Percentiles rank a stretch among this genome's conserved stretches.
Evolutionary conservation across 495 filamentous ascomycete genomes (phyloP).

Genomic region (Corynascus novoguineensis): DNA sequence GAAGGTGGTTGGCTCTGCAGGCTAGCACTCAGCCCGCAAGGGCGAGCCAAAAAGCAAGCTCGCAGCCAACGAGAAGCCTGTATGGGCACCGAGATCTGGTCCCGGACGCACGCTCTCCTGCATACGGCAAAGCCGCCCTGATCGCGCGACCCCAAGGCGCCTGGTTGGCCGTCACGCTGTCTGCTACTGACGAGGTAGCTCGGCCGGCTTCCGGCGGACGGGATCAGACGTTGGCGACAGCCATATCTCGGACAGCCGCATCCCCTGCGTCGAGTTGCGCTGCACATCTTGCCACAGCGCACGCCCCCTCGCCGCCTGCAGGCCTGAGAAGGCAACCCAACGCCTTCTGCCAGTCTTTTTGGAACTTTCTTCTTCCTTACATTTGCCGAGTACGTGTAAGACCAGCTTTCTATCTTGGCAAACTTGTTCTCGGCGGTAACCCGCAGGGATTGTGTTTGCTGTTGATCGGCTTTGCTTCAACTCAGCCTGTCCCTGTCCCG

Average conservation of each 20-base stretch:
- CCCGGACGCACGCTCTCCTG: slow-evolving; percentile 15
- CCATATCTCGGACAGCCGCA: slow-evolving; percentile 5
- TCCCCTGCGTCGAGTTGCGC: slow-evolving; percentile 1
- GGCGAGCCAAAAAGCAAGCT: slow-evolving; percentile 16
- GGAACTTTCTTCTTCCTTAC: slow-evolving; percentile 8
- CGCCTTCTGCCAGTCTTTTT: slow-evolving; percentile 1
- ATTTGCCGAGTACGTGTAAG: too few species aligned
- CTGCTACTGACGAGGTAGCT: too few species aligned
- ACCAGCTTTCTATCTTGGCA: slow-evolving; percentile 25
- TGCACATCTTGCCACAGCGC: slow-evolving; percentile 23
- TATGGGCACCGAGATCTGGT: slow-evolving; percentile 21
- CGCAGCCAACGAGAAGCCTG: slow-evolving; percentile 21
- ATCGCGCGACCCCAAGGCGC: slow-evolving; percentile 9
- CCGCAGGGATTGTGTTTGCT: slow-evolving; percentile 15
- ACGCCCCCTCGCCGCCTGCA: slow-evolving; percentile 22
- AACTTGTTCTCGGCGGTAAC: neutral
- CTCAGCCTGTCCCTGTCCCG: slow-evolving; percentile 27
- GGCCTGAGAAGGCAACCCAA: slow-evolving; percentile 13
- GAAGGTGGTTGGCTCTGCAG: slow-evolving; percentile 24
- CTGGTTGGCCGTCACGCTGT: slow-evolving; percentile 14
- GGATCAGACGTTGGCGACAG: slow-evolving; percentile 8
- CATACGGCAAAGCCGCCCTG: slow-evolving; percentile 13
- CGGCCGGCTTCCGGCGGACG: slow-evolving; percentile 9
- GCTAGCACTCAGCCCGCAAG: slow-evolving; percentile 26
- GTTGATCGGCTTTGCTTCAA: slow-evolving; percentile 7